Conservation (phyloP, 2,329 filamentous ascomycete species). For the Emericellopsis atlantica region DNA sequence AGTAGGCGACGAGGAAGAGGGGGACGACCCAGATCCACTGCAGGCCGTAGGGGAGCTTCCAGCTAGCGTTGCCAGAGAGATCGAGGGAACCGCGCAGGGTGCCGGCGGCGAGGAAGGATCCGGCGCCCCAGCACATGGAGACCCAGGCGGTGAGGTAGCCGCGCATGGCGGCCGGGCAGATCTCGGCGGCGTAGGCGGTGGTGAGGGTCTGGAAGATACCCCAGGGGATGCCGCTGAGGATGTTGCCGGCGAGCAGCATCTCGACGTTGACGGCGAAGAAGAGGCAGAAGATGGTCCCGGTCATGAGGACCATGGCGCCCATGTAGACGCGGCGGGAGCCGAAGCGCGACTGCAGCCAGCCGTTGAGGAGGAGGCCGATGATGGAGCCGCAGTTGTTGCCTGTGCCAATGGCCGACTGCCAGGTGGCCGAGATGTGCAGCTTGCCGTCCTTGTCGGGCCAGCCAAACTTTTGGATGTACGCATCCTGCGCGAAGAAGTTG, state of each 20-base stretch:
- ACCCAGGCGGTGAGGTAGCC: slow-evolving; percentile 25
- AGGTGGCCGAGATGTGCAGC: slow-evolving; percentile 27
- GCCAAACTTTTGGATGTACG: slow-evolving; percentile 19
- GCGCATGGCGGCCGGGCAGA: slow-evolving; percentile 18
- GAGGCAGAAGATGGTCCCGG: slow-evolving; percentile 24
- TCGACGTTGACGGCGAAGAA: slow-evolving; percentile 24
- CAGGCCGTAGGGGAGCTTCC: slow-evolving; percentile 24
- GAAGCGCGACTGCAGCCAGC: slow-evolving; percentile 26
- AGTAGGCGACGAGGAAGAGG: slow-evolving; percentile 13
- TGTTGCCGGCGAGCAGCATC: slow-evolving; percentile 23
- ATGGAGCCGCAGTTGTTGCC: slow-evolving; percentile 29
- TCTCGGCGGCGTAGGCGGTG: slow-evolving; percentile 28
- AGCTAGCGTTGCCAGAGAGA: slow-evolving; percentile 6
- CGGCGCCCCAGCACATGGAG: slow-evolving; percentile 28
- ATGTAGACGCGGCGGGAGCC: slow-evolving; percentile 29
- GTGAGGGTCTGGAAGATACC: slow-evolving; percentile 25
- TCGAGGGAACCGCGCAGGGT: slow-evolving; percentile 15
- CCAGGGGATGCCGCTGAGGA: slow-evolving; percentile 28
- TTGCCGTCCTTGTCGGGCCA: slow-evolving; percentile 14
- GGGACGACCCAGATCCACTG: slow-evolving; percentile 31
- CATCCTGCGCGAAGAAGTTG: slow-evolving; percentile 22
- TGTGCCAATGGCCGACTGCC: slow-evolving; percentile 32
- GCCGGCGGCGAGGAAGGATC: slow-evolving; percentile 24
- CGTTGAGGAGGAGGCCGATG: slow-evolving; percentile 29
- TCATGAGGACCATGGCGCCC: slow-evolving; percentile 19